Base-by-base conservation (phyloP, 768 basidiomycete genomes). In the Leccinum rimulosum region DNA sequence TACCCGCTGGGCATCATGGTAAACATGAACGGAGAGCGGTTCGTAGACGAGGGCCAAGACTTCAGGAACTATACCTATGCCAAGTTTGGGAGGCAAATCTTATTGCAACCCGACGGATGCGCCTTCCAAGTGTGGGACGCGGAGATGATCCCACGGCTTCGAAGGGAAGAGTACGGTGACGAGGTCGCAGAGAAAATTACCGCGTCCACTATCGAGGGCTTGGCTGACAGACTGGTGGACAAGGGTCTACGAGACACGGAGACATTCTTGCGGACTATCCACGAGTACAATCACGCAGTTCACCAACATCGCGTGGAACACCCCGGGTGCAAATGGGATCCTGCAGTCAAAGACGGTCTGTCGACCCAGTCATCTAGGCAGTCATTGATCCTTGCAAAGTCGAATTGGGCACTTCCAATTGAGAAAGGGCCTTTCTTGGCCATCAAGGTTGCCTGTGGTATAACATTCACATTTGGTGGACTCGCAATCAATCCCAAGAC, bases 41-140 rank as follows among this genome's bases (percentile, higher is more conserved):
- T 89, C 62, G 86, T 88, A 38, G 86, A 89, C 61, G 88, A 89
- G 70, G 87, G 87, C 38, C 81, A 80, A 51, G 86, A 89, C 72
- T 88, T 83, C 67, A 79, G 88, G 50, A 89, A 87, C 68, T 88
- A 84, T 64, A 89, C 87, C 1, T 89, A 89, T 64, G 86, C 88
- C 19, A 84, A 82, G 68, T 88, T 84, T 62, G 87, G 86, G 10
- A 76, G 76, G 28, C 82, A 80, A 53, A 84, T 88, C 50, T 75
- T 88, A 54, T 61, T 67, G 25, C 85, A 89, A 65, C 83, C 84
- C 1, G 81, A 77, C 25, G 81, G 84, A 10, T 80, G 71, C 61
- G 87, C 82, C 14, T 89, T 87, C 68, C 88, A 89, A 64, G 71
- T 89, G 12, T 89, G 80, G 80, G 86, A 87, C 66, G 72, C 75